Percentiles rank a stretch among this genome's conserved stretches.
Conservation (phyloP, 805 yeast species). For the Candida boleticola region DNA sequence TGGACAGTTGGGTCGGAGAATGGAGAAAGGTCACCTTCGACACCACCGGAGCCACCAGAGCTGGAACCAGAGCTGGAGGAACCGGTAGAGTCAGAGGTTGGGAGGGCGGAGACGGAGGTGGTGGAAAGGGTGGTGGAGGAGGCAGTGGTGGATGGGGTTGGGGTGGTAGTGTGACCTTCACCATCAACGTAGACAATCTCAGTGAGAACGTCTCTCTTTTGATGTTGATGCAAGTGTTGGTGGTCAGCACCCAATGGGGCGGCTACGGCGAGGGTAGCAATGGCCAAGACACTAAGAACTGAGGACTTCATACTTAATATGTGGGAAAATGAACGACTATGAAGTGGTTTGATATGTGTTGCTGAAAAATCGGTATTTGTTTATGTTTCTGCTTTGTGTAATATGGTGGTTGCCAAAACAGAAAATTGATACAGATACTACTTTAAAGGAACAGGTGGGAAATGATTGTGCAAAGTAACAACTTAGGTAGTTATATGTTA, state of each 20-base stretch:
- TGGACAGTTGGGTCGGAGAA: constrained; percentile 55
- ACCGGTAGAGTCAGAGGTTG: constrained; percentile 10
- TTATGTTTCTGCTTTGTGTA: too few relatives aligned
- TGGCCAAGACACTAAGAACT: constrained; percentile 21
- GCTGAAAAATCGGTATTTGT: not conserved
- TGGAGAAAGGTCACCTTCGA: constrained; percentile 57
- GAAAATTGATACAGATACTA: too few relatives aligned
- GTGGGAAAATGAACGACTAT: not conserved
- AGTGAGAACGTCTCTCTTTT: constrained; percentile 41
- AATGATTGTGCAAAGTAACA: too few relatives aligned
- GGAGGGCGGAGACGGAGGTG: constrained; percentile 7
- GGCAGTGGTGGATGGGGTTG: constrained; percentile 13
- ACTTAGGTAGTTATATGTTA: too few relatives aligned
- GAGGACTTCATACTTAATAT: constrained; percentile 28
- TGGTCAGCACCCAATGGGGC: constrained; percentile 31
- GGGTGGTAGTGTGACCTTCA: constrained; percentile 36
- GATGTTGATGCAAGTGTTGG: constrained; percentile 31
- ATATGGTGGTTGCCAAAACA: too few relatives aligned
- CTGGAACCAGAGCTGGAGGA: constrained; percentile 13
- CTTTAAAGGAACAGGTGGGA: not conserved
- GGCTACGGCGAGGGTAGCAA: constrained; percentile 27
- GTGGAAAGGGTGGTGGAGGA: constrained; percentile 11
- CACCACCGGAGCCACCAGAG: constrained; percentile 33
- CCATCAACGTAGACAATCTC: constrained; percentile 33
- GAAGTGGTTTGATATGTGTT: not conserved